phyloP scores from a whole-genome alignment of 805 yeast genomes.

The Cyberlindnera suaveolens region DNA sequence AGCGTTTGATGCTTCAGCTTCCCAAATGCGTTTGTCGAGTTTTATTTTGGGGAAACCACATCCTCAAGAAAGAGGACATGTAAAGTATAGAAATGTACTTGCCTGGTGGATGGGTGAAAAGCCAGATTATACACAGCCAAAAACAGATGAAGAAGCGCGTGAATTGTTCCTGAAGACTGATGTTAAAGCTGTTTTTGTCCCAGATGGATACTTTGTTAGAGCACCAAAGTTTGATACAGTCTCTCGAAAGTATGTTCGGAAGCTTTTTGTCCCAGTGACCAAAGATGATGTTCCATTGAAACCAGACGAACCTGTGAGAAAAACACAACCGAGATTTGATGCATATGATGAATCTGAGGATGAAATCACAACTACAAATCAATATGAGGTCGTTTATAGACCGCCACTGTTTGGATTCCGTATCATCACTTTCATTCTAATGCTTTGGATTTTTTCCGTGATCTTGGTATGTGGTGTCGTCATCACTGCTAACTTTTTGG shows the following conservation, averaged over 20 bases:
- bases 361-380: slow-evolving; percentile 33
- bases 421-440: slow-evolving; percentile 34
- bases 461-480: slow-evolving; percentile 22
- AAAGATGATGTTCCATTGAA: slow-evolving; percentile 61
- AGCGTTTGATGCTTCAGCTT: slow-evolving; percentile 50
- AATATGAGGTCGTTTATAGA: slow-evolving; percentile 72
- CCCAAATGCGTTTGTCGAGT: slow-evolving; percentile 67
- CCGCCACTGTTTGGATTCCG: slow-evolving; percentile 73
- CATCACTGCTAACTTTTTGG: slow-evolving; percentile 19
- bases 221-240: slow-evolving; percentile 84
- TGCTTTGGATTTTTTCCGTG: slow-evolving; percentile 43
- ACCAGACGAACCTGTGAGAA: slow-evolving; percentile 4
- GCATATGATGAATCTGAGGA: slow-evolving; percentile 38
- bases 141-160: slow-evolving; percentile 39
- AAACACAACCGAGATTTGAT: slow-evolving; percentile 28
- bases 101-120: slow-evolving; percentile 35
- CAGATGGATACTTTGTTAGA: slow-evolving; percentile 76
- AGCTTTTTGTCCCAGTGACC: slow-evolving; percentile 77
- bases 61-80: slow-evolving; percentile 64
- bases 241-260: slow-evolving; percentile 55
- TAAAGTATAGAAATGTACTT: slow-evolving; percentile 46
- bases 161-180: slow-evolving; percentile 35
- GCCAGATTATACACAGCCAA: slow-evolving; percentile 58
- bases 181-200: slow-evolving; percentile 56
- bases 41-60: slow-evolving; percentile 61